phyloP scores from a whole-genome alignment of 192 early-diverging fungal genomes.

The Podila epicladia region DNA sequence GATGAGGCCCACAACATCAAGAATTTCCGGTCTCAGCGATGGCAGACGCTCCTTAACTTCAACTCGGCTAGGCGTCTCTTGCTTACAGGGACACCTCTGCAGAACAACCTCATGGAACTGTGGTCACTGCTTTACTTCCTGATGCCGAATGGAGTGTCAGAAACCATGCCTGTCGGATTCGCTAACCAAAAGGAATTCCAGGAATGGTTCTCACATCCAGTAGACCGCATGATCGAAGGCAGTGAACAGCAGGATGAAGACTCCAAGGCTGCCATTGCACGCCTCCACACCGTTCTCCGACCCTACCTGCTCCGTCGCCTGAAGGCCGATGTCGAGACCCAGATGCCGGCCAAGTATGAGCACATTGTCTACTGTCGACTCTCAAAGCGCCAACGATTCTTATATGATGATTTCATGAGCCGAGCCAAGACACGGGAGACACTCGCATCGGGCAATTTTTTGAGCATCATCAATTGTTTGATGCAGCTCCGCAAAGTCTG shows the following conservation, averaged over 20 bases:
- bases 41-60: slow-evolving; percentile 79
- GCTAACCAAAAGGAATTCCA: slow-evolving; percentile 83
- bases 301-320: slow-evolving; percentile 72
- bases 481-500: slow-evolving; percentile 79
- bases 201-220: slow-evolving; percentile 86
- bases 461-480: slow-evolving; percentile 79
- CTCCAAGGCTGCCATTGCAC: slow-evolving; percentile 63
- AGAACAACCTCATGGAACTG: slow-evolving; percentile 88
- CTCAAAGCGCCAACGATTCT: slow-evolving; percentile 72
- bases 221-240: slow-evolving; percentile 82
- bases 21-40: slow-evolving; percentile 81
- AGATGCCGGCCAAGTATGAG: slow-evolving; percentile 73
- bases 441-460: slow-evolving; percentile 73
- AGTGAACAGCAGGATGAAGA: slow-evolving; percentile 62
- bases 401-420: slow-evolving; percentile 85
- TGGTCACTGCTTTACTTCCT: slow-evolving; percentile 91
- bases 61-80: slow-evolving; percentile 72
- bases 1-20: slow-evolving; percentile 81
- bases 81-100: slow-evolving; percentile 89
- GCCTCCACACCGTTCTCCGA: slow-evolving; percentile 69
- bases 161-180: slow-evolving; percentile 80
- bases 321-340: slow-evolving; percentile 73
- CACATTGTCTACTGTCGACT: slow-evolving; percentile 79
- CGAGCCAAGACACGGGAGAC: slow-evolving; percentile 82
- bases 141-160: slow-evolving; percentile 73